Evolutionary conservation across 306 rosid genomes (phyloP).

Genomic region (Lupinus albus): DNA sequence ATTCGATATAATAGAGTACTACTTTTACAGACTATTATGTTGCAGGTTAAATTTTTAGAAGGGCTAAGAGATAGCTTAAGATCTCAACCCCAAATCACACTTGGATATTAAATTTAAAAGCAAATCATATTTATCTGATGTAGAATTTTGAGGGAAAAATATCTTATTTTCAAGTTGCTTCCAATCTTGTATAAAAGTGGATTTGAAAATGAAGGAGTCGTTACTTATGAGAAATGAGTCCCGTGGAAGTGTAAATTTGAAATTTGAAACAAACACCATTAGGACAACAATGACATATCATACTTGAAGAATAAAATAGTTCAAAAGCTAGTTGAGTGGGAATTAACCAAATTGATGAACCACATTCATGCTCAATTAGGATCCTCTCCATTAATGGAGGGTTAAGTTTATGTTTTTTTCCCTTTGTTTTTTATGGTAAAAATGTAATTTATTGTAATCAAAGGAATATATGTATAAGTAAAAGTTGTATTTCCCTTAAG

Average conservation of each 20-base stretch:
- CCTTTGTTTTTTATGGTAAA: too few species aligned
- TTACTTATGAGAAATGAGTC: background rate
- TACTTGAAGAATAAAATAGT: conserved; percentile 7
- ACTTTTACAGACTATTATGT: too few species aligned
- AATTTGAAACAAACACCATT: conserved; percentile 14
- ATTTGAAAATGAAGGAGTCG: conserved; percentile 1
- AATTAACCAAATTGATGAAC: conserved; percentile 8
- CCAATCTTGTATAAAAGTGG: background rate
- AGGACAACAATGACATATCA: background rate
- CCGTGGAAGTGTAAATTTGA: background rate
- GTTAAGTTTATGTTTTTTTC: too few species aligned
- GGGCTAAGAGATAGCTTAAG: background rate
- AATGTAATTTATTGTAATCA: too few species aligned
- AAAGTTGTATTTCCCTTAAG: too few species aligned
- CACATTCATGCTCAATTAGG: conserved; percentile 22
- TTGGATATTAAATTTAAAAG: background rate
- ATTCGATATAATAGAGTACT: too few species aligned
- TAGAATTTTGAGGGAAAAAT: background rate
- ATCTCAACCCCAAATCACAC: background rate
- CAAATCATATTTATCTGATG: too few species aligned
- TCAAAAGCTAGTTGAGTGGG: background rate
- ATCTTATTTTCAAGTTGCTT: background rate
- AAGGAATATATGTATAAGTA: too few species aligned
- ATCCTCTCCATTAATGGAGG: too few species aligned
- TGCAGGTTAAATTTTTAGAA: too few species aligned